Conservation (phyloP, 2,329 filamentous ascomycete species). For the Cercospora zeina region DNA sequence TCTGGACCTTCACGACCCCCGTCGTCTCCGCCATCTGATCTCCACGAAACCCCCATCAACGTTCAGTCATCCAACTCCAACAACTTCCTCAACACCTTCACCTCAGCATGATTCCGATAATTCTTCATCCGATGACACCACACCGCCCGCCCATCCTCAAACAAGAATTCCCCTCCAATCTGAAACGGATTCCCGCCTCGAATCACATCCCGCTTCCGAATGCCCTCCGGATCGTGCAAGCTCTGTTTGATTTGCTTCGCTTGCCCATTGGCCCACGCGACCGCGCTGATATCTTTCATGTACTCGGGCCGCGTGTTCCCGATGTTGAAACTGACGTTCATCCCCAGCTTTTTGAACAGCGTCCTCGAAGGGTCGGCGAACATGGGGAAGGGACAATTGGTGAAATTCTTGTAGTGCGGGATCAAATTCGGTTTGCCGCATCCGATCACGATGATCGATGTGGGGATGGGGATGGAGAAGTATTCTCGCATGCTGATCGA, state of each 20-base stretch:
- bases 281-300: conserved; percentile 41
- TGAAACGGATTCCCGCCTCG: conserved; percentile 44
- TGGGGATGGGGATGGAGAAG: conserved; percentile 42
- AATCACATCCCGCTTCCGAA: conserved; percentile 37
- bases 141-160: conserved; percentile 44
- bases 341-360: conserved; percentile 43
- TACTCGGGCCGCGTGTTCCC: conserved; percentile 40
- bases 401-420: conserved; percentile 40
- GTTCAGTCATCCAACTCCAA: conserved; percentile 41
- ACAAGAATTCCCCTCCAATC: conserved; percentile 46
- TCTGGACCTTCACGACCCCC: not conserved
- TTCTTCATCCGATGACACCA: conserved; percentile 48
- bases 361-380: conserved; percentile 42
- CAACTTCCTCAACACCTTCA: conserved; percentile 39
- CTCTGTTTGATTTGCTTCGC: conserved; percentile 33
- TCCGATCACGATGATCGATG: conserved; percentile 43
- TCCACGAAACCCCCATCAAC: not conserved
- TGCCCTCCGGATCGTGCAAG: conserved; percentile 37
- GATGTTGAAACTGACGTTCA: conserved; percentile 39
- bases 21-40: not conserved
- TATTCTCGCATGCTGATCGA: conserved; percentile 41
- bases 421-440: conserved; percentile 43
- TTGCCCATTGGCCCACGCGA: conserved; percentile 39
- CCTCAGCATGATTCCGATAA: conserved; percentile 43
- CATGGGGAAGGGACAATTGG: conserved; percentile 43